phyloP scores from a whole-genome alignment of 495 filamentous ascomycete genomes.

The Aspergillus incahuasiensis region DNA sequence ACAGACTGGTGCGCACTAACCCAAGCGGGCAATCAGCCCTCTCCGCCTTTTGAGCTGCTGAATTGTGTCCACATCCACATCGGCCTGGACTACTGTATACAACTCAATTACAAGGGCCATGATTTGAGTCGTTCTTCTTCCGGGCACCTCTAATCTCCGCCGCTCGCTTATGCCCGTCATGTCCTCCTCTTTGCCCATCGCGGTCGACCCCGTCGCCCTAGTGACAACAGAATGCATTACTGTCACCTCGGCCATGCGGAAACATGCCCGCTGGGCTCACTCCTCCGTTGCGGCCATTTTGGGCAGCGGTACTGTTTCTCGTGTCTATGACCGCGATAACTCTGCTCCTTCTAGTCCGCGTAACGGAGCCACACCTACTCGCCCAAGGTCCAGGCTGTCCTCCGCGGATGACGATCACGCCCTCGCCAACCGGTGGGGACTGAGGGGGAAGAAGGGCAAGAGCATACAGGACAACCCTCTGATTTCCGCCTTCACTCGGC shows the following conservation, averaged over 20 bases:
- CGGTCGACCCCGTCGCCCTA: constrained; percentile 88
- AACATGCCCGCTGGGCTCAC: constrained; percentile 93
- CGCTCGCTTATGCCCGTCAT: constrained; percentile 12
- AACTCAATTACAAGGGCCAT: constrained; percentile 14
- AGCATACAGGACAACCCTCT: constrained; percentile 98
- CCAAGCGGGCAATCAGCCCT: constrained; percentile 9
- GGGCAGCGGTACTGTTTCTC: constrained; percentile 63
- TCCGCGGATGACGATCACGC: constrained; percentile 46
- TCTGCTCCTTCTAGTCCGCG: constrained; percentile 38
- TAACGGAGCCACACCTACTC: constrained; percentile 21
- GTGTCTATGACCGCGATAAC: constrained; percentile 40
- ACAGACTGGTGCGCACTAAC: background rate
- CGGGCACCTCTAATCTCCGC: constrained; percentile 11
- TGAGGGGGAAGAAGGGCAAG: constrained; percentile 94
- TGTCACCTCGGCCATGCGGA: constrained; percentile 96
- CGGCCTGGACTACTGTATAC: background rate
- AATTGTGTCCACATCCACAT: constrained; percentile 7
- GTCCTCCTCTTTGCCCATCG: constrained; percentile 55
- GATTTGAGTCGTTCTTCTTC: constrained; percentile 17
- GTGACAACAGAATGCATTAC: constrained; percentile 99
- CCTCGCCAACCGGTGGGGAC: constrained; percentile 71
- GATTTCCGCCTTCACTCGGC: constrained; percentile 87
- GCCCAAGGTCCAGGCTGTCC: constrained; percentile 12
- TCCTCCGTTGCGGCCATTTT: constrained; percentile 95
- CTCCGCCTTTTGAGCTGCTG: constrained; percentile 8